Base-by-base conservation (phyloP, 2,329 filamentous ascomycete species). In the Talaromyces sp. region DNA sequence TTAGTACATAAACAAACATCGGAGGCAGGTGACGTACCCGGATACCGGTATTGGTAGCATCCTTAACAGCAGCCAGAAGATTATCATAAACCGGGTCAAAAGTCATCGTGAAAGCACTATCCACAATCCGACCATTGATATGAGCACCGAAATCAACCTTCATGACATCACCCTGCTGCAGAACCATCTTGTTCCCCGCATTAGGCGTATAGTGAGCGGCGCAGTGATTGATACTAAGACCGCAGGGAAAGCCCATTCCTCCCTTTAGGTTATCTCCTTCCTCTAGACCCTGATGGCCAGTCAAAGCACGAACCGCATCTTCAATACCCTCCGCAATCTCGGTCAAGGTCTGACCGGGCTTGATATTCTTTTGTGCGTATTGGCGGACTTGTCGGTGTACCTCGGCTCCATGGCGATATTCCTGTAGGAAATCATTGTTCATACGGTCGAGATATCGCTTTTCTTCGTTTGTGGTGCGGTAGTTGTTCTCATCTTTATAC, bases 251-350 rank as follows among this genome's bases (percentile, higher is more conserved):
- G 3, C 91, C 92, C 85, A 96, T 91, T 63, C 92, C 92, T 37
- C 88, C 91, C 72, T 88, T 86, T 68, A 93, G 80, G 62, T 88
- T 89, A 72, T 96, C 92, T 5, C 92, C 92, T 71, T 93, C 89
- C 67, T 89, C 85, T 50, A 95, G 79, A 8, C 91, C 92, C 70
- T 86, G 83, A 75, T 96, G 91, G 6, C 90, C 92, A 2, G 89
- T 89, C 68, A 96, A 78, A 37, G 89, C 87, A 68, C 92, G 87
- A 41, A 95, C 91, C 60, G 90, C 86, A 74, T 94, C 87, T 77
- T 96, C 92, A 71, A 96, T 96, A n/a, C 89, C 89, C 75, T 94
- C 89, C 9, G 91, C 91, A 70, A 96, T 94, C 76, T 93, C 89
- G 2, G 89, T 92, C 74, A 96, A 80, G 7, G 85, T 86, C 83